Conservation (phyloP, 2,329 filamentous ascomycete species). For the Cryoendolithus antarcticus region DNA sequence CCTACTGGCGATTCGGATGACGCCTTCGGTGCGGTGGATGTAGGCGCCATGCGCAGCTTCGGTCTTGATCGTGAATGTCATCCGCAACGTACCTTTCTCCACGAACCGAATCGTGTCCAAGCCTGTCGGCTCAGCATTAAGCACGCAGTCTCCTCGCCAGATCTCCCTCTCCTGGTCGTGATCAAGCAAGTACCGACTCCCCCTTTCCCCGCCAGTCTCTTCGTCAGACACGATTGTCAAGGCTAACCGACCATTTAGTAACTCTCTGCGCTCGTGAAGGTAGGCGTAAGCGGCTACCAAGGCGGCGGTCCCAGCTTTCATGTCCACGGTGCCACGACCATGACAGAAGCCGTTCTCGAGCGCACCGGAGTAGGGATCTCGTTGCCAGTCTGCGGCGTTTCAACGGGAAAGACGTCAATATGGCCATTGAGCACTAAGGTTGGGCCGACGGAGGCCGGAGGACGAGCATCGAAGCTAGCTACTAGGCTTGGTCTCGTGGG, state of each 20-base stretch:
- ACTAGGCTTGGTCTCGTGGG: conserved; percentile 25
- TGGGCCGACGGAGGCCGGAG: conserved; percentile 9
- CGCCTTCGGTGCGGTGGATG: conserved; percentile 27
- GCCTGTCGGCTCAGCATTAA: conserved; percentile 29
- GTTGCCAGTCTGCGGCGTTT: conserved; percentile 24
- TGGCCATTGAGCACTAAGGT: conserved; percentile 31
- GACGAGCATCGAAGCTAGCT: conserved; percentile 17
- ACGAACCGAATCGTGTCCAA: conserved; percentile 29
- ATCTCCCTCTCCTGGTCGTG: conserved; percentile 12
- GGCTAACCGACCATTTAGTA: conserved; percentile 9
- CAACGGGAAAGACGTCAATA: conserved; percentile 31
- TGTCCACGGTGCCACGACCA: conserved; percentile 30
- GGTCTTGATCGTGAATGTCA: conserved; percentile 25
- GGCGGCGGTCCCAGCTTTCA: conserved; percentile 33
- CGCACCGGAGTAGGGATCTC: conserved; percentile 27
- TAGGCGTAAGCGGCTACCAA: conserved; percentile 28
- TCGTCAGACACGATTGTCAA: conserved; percentile 29
- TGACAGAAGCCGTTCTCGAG: conserved; percentile 22
- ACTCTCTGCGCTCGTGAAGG: conserved; percentile 13
- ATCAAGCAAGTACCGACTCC: conserved; percentile 25
- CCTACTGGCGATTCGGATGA: conserved; percentile 24
- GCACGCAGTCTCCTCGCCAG: conserved; percentile 29
- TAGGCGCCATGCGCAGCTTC: conserved; percentile 29
- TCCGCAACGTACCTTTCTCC: conserved; percentile 31
- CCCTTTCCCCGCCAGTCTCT: conserved; percentile 29